Evolutionary conservation across 495 filamentous ascomycete species (phyloP).

Genomic region (Aspergillus indologenus): DNA sequence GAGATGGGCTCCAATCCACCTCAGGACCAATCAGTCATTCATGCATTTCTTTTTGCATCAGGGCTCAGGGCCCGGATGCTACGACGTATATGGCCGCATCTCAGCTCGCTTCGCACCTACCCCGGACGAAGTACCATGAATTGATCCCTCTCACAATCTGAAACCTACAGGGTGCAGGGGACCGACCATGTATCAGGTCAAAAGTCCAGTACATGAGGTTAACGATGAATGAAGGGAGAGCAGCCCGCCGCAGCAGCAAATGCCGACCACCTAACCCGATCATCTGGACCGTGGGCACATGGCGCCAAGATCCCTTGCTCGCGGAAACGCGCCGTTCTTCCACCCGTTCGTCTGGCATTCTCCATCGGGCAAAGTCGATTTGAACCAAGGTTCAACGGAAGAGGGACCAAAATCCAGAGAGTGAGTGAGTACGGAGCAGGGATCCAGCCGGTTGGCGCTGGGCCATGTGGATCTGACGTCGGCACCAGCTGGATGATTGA

Average conservation of each 20-base stretch:
- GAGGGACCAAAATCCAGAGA: neutral
- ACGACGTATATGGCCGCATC: neutral
- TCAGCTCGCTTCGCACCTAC: neutral
- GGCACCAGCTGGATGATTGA: constrained; percentile 9
- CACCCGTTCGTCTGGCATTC: constrained; percentile 8
- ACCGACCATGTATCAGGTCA: too few species aligned
- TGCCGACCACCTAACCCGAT: neutral
- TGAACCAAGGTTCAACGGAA: neutral
- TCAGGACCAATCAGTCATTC: too few species aligned
- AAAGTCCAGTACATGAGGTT: neutral
- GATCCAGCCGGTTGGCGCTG: constrained; percentile 4
- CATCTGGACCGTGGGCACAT: neutral
- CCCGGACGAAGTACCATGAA: too few species aligned
- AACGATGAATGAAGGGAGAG: neutral
- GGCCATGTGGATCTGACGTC: constrained; percentile 31
- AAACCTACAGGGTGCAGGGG: too few species aligned
- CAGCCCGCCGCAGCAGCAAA: neutral
- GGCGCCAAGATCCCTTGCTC: constrained; percentile 5
- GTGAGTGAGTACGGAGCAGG: constrained; percentile 5
- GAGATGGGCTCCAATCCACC: neutral
- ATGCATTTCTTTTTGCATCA: too few species aligned
- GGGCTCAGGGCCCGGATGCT: neutral
- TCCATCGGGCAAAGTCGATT: neutral
- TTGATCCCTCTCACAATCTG: neutral
- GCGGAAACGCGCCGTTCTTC: constrained; percentile 3